Conservation (phyloP, 805 yeast genomes). For the Pachysolen tannophilus region DNA sequence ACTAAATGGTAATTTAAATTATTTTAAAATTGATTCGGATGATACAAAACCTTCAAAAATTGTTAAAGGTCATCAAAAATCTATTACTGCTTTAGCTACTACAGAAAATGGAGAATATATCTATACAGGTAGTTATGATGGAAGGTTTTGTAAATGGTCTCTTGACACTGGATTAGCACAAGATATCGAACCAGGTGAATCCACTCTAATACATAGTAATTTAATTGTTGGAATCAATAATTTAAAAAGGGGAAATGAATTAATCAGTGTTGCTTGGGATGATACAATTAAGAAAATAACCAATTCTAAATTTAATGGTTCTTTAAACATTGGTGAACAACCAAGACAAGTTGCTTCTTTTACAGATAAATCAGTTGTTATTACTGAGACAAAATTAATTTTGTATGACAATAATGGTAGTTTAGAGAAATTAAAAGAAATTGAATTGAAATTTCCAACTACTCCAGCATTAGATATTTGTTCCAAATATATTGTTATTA, state of each 20-base stretch:
- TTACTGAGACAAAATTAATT: slow-evolving; percentile 34
- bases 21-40: slow-evolving; percentile 35
- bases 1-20: slow-evolving; percentile 62
- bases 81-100: slow-evolving; percentile 54
- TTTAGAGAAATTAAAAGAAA: slow-evolving; percentile 12
- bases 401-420: slow-evolving; percentile 26
- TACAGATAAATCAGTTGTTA: slow-evolving; percentile 30
- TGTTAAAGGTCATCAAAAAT: slow-evolving; percentile 74
- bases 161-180: slow-evolving; percentile 26
- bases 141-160: slow-evolving; percentile 59
- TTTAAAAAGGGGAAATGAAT: slow-evolving; percentile 17
- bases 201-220: slow-evolving; percentile 43
- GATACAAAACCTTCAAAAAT: slow-evolving; percentile 27
- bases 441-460: slow-evolving; percentile 29
- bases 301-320: slow-evolving; percentile 21
- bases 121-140: slow-evolving; percentile 77
- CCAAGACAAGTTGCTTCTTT: slow-evolving; percentile 34
- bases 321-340: slow-evolving; percentile 33
- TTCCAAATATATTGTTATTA: slow-evolving; percentile 37
- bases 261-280: slow-evolving; percentile 81
- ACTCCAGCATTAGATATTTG: slow-evolving; percentile 37
- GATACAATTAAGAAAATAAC: slow-evolving; percentile 47
- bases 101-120: slow-evolving; percentile 20
- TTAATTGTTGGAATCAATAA: slow-evolving; percentile 47
- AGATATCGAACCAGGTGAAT: slow-evolving; percentile 25